phyloP scores from a whole-genome alignment of 495 filamentous ascomycete genomes.

The Talaromyces wortmannii region DNA sequence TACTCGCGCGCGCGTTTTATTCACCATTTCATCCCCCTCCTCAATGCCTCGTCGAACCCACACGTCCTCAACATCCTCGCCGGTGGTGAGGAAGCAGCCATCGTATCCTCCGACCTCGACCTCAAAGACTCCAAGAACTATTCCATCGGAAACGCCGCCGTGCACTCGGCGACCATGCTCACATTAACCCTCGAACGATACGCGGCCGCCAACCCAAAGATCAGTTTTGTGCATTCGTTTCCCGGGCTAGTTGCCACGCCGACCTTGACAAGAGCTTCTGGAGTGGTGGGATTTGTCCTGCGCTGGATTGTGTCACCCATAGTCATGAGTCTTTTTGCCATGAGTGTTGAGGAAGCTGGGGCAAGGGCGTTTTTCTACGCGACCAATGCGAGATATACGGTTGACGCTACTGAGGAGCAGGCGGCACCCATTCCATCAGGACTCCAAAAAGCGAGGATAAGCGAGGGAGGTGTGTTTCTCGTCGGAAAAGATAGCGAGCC shows the following conservation, averaged over 20 bases:
- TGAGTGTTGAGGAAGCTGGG: slow-evolving; percentile 30
- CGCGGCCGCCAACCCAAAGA: slow-evolving; percentile 12
- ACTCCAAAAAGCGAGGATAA: background rate
- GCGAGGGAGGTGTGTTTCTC: slow-evolving; percentile 35
- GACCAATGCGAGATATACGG: slow-evolving; percentile 39
- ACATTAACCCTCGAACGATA: slow-evolving; percentile 23
- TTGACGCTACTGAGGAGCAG: slow-evolving; percentile 8
- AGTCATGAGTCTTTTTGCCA: background rate
- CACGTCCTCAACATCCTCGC: slow-evolving; percentile 50
- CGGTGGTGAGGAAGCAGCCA: slow-evolving; percentile 41
- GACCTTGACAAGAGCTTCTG: slow-evolving; percentile 1
- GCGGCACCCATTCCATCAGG: slow-evolving; percentile 9
- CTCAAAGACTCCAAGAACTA: slow-evolving; percentile 21
- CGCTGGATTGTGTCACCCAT: background rate
- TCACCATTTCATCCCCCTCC: slow-evolving; percentile 23
- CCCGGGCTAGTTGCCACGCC: slow-evolving; percentile 29
- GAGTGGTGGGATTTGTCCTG: background rate
- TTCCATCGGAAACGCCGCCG: slow-evolving; percentile 17
- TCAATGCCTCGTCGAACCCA: slow-evolving; percentile 17
- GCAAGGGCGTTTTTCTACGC: slow-evolving; percentile 47
- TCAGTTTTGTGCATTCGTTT: slow-evolving; percentile 30
- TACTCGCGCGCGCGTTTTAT: slow-evolving; percentile 30
- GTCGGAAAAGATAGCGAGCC: slow-evolving; percentile 36
- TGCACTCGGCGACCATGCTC: slow-evolving; percentile 20
- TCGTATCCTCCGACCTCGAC: slow-evolving; percentile 41